phyloP scores from a whole-genome alignment of 1,284 basidiomycete genomes.

The Tilletia walkeri region DNA sequence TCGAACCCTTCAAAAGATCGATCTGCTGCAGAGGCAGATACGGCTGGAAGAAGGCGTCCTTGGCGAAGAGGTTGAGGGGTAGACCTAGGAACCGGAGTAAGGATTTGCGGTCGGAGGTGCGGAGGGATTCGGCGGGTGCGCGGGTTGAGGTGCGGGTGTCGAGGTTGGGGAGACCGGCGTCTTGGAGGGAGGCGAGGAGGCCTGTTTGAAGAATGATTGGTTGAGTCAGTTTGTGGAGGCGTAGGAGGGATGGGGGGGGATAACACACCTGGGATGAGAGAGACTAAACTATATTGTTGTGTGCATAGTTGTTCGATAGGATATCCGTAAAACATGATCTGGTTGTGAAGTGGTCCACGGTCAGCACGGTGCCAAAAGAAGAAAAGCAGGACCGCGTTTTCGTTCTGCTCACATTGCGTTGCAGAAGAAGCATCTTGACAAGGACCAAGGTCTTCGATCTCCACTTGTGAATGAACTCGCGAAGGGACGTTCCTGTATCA shows the following conservation, averaged over 20 bases:
- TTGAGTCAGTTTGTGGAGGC: too few relatives aligned
- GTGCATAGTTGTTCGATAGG: constrained; percentile 95
- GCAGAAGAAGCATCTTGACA: constrained; percentile 90
- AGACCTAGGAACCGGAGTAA: constrained; percentile 87
- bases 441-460: constrained; percentile 87
- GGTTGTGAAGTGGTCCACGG: constrained; percentile 2
- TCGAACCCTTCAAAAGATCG: constrained; percentile 76
- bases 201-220: constrained; percentile 57
- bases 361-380: background rate
- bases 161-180: constrained; percentile 84
- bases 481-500: constrained; percentile 73
- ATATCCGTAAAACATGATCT: constrained; percentile 97
- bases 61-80: constrained; percentile 68
- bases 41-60: constrained; percentile 93
- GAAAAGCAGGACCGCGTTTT: too few relatives aligned
- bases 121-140: constrained; percentile 63
- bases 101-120: constrained; percentile 85
- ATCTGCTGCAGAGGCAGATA: constrained; percentile 95
- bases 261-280: constrained; percentile 62
- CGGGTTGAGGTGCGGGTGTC: constrained; percentile 56
- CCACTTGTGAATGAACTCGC: constrained; percentile 90
- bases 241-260: background rate
- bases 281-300: constrained; percentile 86
- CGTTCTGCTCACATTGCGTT: constrained; percentile 56
- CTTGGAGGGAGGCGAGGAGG: constrained; percentile 80